phyloP scores from a whole-genome alignment of 805 yeast species.

The Hanseniaspora clermontiae region DNA sequence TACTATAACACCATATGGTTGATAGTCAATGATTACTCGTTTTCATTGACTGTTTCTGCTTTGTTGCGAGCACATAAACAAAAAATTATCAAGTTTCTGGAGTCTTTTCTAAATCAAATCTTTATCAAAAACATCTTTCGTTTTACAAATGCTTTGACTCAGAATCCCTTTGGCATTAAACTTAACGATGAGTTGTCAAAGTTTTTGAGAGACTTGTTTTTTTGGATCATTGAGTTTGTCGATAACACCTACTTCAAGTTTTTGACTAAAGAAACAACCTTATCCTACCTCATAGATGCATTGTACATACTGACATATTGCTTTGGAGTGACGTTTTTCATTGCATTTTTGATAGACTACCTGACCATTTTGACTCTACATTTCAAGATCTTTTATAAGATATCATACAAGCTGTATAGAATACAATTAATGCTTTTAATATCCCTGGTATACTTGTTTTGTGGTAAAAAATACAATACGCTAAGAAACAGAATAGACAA shows the following conservation, averaged over 20 bases:
- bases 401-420: constrained; percentile 65
- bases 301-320: constrained; percentile 32
- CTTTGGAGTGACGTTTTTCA: constrained; percentile 56
- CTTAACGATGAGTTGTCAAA: constrained; percentile 73
- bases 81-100: constrained; percentile 30
- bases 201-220: constrained; percentile 73
- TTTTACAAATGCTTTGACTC: constrained; percentile 61
- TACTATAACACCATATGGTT: constrained; percentile 85
- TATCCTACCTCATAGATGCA: constrained; percentile 20
- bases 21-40: constrained; percentile 62
- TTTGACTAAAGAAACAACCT: constrained; percentile 24
- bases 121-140: constrained; percentile 34
- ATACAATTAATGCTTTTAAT: constrained; percentile 57
- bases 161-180: constrained; percentile 89
- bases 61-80: constrained; percentile 32
- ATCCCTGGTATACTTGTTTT: constrained; percentile 70
- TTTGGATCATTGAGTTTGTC: constrained; percentile 78
- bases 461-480: constrained; percentile 79
- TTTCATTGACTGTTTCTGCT: constrained; percentile 54
- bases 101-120: constrained; percentile 15
- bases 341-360: constrained; percentile 56
- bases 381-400: constrained; percentile 60
- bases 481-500: constrained; percentile 77
- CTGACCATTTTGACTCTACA: constrained; percentile 55
- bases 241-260: constrained; percentile 21